Evolutionary conservation across 2,329 filamentous ascomycete genomes (phyloP), one percentile per base, ranked within the genome.

Genomic region (Orbilia quercus): DNA sequence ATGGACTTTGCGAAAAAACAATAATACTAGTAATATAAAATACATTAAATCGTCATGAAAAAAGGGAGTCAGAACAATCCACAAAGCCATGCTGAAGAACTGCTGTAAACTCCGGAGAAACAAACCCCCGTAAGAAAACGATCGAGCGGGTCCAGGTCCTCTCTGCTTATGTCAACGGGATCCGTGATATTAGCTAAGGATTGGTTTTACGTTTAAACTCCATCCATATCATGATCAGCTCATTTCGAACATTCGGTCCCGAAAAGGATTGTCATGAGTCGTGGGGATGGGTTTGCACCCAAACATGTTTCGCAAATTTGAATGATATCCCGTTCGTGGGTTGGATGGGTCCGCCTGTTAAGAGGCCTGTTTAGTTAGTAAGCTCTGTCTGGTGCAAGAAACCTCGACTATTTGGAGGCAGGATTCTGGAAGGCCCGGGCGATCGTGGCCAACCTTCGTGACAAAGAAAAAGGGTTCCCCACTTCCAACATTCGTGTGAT

Each of bases 281-380:
- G 45, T 59, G 53, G 36, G 44, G 16, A n/a, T 20, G 7, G 18
- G 44, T 20, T 9, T n/a, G n/a, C 16, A n/a, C 34, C 45, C 23
- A 47, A 50, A 57, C 63, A 45, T 59, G 25, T 72, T 72, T 64
- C 53, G 67, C 67, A 65, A 72, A 72, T 55, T 65, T 47, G 22
- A 47, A 22, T 6, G 25, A 47, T 16, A 45, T 38, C 44, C 22
- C 23, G 38, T 38, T 42, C 36, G 25, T 34, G 62, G 44, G 36
- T 53, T 42, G 16, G 45, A 51, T 53, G 34, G 36, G 53, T 53
- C 63, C 53, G 53, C 38, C 53, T 57, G 53, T 44, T 22, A 57
- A n/a, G 16, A 14, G n/a, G n/a, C 36, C 38, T 44, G 28, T 14
- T 38, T 14, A 20, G 59, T 60, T 65, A 64, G 59, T 64, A 31